Percentiles rank a stretch among this genome's conserved stretches.
Conservation (phyloP, 2,329 filamentous ascomycete species). For the Trichoderma harzianum region DNA sequence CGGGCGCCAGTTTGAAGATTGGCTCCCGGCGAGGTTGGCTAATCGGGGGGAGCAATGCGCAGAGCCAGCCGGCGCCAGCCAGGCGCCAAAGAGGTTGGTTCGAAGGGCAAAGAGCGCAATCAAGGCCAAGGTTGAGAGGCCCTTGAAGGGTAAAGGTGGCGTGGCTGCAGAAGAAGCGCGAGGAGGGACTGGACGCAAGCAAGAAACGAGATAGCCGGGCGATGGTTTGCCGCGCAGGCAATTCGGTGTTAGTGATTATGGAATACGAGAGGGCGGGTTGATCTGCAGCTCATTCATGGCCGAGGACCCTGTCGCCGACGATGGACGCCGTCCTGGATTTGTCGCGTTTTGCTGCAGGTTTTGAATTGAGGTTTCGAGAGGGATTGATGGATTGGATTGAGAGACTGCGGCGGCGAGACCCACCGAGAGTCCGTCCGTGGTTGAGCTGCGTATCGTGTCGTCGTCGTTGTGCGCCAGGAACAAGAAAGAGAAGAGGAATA, state of each 20-base stretch:
- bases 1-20: background rate
- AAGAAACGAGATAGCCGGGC: background rate
- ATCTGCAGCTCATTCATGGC: background rate
- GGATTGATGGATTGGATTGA: background rate
- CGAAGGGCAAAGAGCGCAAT: background rate
- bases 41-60: background rate
- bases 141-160: background rate
- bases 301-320: background rate
- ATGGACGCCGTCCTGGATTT: background rate
- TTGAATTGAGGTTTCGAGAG: background rate
- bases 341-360: conserved; percentile 4
- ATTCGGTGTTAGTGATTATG: background rate
- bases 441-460: background rate
- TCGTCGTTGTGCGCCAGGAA: background rate
- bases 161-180: background rate
- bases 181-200: background rate
- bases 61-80: background rate
- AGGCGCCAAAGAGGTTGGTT: background rate
- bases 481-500: background rate
- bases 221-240: background rate
- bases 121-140: background rate
- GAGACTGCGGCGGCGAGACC: background rate
- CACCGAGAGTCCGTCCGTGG: background rate
- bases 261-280: background rate
- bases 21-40: background rate